phyloP scores from a whole-genome alignment of 140 eudicot genomes.

The Anethum foeniculum region DNA sequence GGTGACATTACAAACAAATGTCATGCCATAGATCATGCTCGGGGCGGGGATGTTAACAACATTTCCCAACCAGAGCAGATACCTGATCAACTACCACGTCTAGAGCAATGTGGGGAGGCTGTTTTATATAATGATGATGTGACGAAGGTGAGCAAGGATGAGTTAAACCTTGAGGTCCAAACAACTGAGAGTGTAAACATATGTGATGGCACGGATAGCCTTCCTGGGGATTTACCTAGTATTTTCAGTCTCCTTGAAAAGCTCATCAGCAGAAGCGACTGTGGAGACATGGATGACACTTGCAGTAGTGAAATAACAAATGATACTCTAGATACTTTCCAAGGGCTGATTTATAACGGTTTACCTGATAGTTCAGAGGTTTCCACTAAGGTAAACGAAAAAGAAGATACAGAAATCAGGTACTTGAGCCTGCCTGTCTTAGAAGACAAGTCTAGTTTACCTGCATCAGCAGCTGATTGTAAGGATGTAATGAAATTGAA shows the following conservation, averaged over 20 bases:
- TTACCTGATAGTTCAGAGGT: constrained; percentile 16
- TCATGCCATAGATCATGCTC: constrained; percentile 15
- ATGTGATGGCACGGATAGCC: constrained; percentile 16
- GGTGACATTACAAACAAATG: not conserved
- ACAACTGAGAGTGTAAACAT: constrained; percentile 1
- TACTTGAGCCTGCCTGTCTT: constrained; percentile 7
- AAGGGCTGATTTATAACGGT: constrained; percentile 16
- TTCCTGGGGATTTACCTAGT: constrained; percentile 8
- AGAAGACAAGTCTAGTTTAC: constrained; percentile 20
- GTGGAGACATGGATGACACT: constrained; percentile 10
- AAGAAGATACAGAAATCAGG: constrained; percentile 14
- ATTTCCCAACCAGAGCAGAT: constrained; percentile 9
- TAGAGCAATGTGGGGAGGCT: constrained; percentile 21
- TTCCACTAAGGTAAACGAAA: constrained; percentile 10
- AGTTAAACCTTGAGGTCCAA: constrained; percentile 9
- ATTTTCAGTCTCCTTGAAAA: constrained; percentile 14
- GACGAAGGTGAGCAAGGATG: constrained; percentile 13
- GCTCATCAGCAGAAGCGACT: constrained; percentile 16
- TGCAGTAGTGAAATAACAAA: constrained; percentile 15
- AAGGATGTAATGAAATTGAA: constrained; percentile 26
- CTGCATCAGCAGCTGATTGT: constrained; percentile 17
- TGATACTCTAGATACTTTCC: constrained; percentile 5
- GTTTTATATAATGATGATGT: constrained; percentile 5
- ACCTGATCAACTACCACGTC: constrained; percentile 24
- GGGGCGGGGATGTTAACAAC: constrained; percentile 7